Evolutionary conservation across 75 land plant species (phyloP).

Genomic region (Chamaecyparis obtusa): DNA sequence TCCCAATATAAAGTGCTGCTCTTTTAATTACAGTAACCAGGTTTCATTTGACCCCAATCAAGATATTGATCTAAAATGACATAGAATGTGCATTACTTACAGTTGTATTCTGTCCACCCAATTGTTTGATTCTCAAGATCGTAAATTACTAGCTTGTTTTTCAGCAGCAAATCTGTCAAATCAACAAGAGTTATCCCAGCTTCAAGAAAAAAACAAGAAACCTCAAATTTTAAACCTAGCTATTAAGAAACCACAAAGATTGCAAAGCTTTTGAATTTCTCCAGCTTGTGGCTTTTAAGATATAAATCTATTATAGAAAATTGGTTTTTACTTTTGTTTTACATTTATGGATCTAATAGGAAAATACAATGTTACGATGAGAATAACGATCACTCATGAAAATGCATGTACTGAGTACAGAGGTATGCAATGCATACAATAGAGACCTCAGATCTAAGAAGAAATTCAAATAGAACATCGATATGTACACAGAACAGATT

Average conservation of each 20-base stretch:
- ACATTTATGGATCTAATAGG: background rate
- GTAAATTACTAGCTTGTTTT: constrained; percentile 78
- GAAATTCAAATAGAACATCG: background rate
- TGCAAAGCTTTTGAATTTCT: background rate
- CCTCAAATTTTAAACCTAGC: background rate
- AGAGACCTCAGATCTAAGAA: background rate
- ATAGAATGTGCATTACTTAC: constrained; percentile 40
- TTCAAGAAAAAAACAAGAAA: background rate
- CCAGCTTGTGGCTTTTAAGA: background rate
- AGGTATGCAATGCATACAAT: background rate
- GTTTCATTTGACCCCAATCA: background rate
- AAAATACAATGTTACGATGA: background rate
- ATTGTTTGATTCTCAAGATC: constrained; percentile 64
- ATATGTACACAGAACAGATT: background rate
- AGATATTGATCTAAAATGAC: constrained; percentile 7
- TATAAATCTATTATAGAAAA: background rate
- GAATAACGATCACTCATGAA: background rate
- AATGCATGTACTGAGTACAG: background rate
- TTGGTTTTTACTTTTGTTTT: background rate
- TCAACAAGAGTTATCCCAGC: background rate
- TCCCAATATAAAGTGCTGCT: background rate
- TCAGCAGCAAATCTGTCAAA: constrained; percentile 71
- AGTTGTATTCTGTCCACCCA: constrained; percentile 85
- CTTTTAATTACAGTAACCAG: background rate
- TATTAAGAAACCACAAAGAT: background rate